Base-by-base conservation (phyloP, 2,329 filamentous ascomycete genomes). In the Sclerotinia spermophila region DNA sequence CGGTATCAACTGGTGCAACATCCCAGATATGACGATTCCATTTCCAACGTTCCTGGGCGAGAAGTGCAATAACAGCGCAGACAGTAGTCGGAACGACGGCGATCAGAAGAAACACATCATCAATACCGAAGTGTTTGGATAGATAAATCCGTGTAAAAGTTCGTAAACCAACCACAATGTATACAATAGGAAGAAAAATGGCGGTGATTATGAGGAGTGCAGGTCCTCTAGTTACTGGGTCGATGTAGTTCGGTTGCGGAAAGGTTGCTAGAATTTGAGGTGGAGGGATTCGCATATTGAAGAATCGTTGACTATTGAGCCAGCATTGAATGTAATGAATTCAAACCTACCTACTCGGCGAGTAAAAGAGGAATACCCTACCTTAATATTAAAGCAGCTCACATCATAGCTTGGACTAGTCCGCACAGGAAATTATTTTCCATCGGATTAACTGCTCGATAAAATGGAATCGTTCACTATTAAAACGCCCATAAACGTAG, bases 121-220 rank as follows among this genome's bases (percentile, higher is more conserved):
- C 84, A 8, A 82, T 33, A 21, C 84, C 84, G 40, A 81, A 78
- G 30, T 82, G 85, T 72, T 79, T 82, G 17, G 82, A 82, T 38
- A 86, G 79, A 19, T 76, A 74, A 1, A 84, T 40, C 24, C 84
- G 80, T 24, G 83, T 83, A 77, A 82, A 86, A 59, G 86, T 77
- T 30, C 85, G 81, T 44, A 84, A 78, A 21, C 73, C 69, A 67
- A 83, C 82, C 2, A 84, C 76, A 1, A 82, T 40, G 15, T 82
- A 77, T 1, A 82, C 80, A 5, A 85, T 58, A 5, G 74, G 74
- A n/a, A 82, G 76, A 44, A 83, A 77, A 4, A 83, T 71, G 6
- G 83, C 74, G 35, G 82, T 80, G 8, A 83, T 76, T 33, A 84
- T 78, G 19, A 84, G 77, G 33, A 82, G 80, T 45, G 75, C 80